phyloP scores from a whole-genome alignment of 129 eudicot species.

The Saposhnikovia divaricata region DNA sequence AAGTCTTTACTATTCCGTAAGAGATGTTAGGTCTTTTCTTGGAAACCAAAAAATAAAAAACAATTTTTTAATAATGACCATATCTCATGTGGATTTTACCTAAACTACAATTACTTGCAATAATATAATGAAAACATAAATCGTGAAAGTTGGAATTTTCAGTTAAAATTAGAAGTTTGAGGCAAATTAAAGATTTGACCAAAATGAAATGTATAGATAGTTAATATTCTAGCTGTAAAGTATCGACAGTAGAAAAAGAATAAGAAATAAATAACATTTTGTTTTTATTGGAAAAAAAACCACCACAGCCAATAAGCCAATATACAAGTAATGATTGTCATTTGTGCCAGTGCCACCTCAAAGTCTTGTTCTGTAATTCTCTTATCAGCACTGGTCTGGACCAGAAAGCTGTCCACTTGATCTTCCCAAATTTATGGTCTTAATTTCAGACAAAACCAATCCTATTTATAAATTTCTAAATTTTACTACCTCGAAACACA shows the following conservation, averaged over 20 bases:
- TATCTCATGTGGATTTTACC: too few relatives aligned
- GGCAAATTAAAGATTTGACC: too few relatives aligned
- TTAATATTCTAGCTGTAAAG: background rate
- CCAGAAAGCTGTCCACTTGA: constrained; percentile 6
- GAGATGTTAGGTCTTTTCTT: too few relatives aligned
- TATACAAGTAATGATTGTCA: background rate
- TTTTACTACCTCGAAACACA: background rate
- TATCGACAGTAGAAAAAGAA: too few relatives aligned
- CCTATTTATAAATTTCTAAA: background rate
- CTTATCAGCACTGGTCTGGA: constrained; percentile 1
- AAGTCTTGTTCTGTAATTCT: background rate
- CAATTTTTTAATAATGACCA: too few relatives aligned
- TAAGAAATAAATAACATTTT: background rate
- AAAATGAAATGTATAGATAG: too few relatives aligned
- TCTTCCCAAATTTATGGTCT: constrained; percentile 1
- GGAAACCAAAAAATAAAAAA: too few relatives aligned
- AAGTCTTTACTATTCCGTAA: too few relatives aligned
- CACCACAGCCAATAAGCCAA: background rate
- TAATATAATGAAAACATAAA: too few relatives aligned
- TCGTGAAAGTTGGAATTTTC: too few relatives aligned
- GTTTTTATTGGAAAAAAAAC: background rate
- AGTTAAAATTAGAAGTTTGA: too few relatives aligned
- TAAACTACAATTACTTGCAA: too few relatives aligned
- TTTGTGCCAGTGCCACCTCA: background rate
- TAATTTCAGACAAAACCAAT: background rate